A percentile compares a stretch with the other conserved stretches of the same genome.
Evolutionary conservation across 331 rosid species (phyloP).

Genomic region (Acacia concinna): DNA sequence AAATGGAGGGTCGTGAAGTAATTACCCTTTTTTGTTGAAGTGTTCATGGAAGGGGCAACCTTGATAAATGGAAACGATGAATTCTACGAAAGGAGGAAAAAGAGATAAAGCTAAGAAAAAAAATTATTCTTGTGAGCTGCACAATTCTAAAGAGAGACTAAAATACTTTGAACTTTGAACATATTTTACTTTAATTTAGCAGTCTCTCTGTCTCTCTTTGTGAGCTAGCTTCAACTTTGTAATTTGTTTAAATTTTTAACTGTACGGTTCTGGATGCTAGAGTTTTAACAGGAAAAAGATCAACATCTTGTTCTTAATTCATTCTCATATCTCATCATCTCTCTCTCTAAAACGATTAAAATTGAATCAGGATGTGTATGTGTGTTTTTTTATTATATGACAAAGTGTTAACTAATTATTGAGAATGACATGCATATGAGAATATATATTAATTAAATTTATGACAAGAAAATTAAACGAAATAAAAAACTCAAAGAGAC

Average conservation of each 20-base stretch:
- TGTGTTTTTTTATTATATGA: background rate
- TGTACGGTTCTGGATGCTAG: conserved; percentile 23
- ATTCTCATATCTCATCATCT: background rate
- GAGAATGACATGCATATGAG: background rate
- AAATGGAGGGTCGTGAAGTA: conserved; percentile 55
- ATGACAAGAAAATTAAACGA: background rate
- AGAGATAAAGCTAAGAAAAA: conserved; percentile 36
- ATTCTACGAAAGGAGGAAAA: conserved; percentile 44
- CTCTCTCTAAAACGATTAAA: background rate
- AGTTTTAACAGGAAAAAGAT: background rate
- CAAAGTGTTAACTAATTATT: background rate
- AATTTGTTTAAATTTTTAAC: conserved; percentile 18
- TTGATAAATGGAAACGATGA: conserved; percentile 57
- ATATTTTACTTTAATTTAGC: conserved; percentile 12
- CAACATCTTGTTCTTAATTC: background rate
- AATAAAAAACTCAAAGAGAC: conserved; percentile 37
- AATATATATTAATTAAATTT: background rate
- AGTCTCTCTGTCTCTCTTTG: background rate
- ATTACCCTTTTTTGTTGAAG: conserved; percentile 31
- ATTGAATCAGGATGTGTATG: background rate
- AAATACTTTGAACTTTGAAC: conserved; percentile 51
- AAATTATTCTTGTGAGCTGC: conserved; percentile 30
- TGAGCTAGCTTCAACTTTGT: background rate
- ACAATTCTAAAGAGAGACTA: conserved; percentile 34
- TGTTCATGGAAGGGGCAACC: conserved; percentile 49